Evolutionary conservation across 805 yeast species (phyloP), one percentile per base, ranked within the genome.

Genomic region (Myxozyma neotropica): DNA sequence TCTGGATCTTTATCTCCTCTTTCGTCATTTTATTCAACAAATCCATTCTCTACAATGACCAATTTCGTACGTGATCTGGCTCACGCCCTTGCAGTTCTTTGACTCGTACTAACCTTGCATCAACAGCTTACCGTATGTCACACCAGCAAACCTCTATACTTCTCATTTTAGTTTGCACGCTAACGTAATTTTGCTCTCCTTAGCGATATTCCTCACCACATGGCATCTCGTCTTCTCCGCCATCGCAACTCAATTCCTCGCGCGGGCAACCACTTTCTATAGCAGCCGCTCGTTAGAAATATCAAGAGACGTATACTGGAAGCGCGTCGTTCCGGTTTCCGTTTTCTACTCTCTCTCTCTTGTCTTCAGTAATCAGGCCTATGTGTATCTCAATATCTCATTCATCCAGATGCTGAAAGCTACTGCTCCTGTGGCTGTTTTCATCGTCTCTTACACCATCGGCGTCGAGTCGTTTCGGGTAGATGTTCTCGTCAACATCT

Each of bases 391-490:
- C 27, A 65, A 68, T 39, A 68, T 67, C n/a, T 58, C 70, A 24
- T 67, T 67, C 57, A 67, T 67, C 33, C 70, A 67, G 57, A 67
- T 67, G 70, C 60, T 67, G 13, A 67, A 67, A 49, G 70, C 70
- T 8, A 67, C 68, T 17, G 63, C 67, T 21, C 70, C 70, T 10
- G 70, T 67, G 15, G 67, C 64, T 10, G 68, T 67, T 26, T 64
- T 67, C 40, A 24, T 67, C 26, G 42, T 65, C 24, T 65, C 70
- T 8, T 67, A 65, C 55, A 31, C 49, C n/a, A 43, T 66, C 19
- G 55, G 65, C 26, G 52, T 57, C 24, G 69, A 67, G 43, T 27
- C 58, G 10, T 67, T 65, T 57, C 60, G 65, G 15, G 26, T 59
- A 6, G 59, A 60, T 40, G 57, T 58, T 7, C 50, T 67, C 40